A percentile compares a stretch with the other conserved stretches of the same genome.
Conservation (phyloP, 2,329 filamentous ascomycete species). For the Ceratocystiopsis brevicomis region DNA sequence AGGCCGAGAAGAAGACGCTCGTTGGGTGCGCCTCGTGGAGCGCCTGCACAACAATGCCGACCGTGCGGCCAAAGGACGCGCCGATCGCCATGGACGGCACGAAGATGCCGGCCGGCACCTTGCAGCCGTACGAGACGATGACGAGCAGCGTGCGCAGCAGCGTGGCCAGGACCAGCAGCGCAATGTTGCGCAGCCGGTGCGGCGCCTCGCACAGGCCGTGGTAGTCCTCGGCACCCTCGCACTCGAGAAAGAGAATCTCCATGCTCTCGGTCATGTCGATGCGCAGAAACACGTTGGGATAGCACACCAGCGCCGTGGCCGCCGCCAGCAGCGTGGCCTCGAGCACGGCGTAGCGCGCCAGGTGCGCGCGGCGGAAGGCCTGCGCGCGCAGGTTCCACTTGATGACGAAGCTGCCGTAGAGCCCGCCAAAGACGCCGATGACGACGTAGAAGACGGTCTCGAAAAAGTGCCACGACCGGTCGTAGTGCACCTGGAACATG, state of each 20-base stretch:
- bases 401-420: slow-evolving; percentile 93
- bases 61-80: slow-evolving; percentile 76
- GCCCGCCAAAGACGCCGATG: slow-evolving; percentile 77
- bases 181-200: slow-evolving; percentile 58
- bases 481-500: slow-evolving; percentile 97
- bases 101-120: slow-evolving; percentile 94
- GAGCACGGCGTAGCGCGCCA: slow-evolving; percentile 63
- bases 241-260: slow-evolving; percentile 92
- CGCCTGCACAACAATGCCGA: slow-evolving; percentile 88
- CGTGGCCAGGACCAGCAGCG: slow-evolving; percentile 63
- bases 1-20: slow-evolving; percentile 72
- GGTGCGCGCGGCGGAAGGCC: slow-evolving; percentile 83
- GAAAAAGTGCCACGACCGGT: slow-evolving; percentile 95
- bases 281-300: slow-evolving; percentile 82
- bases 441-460: slow-evolving; percentile 84
- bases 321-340: slow-evolving; percentile 73
- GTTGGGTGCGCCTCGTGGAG: slow-evolving; percentile 68
- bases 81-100: slow-evolving; percentile 96
- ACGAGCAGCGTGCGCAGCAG: slow-evolving; percentile 66
- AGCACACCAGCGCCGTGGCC: slow-evolving; percentile 80
- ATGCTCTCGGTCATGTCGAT: slow-evolving; percentile 99
- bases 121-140: slow-evolving; percentile 92
- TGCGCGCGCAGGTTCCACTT: slow-evolving; percentile 91
- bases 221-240: slow-evolving; percentile 74
- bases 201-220: slow-evolving; percentile 69